Evolutionary conservation across 257 asterid genomes (phyloP).

Genomic region (Scutellaria barbata): DNA sequence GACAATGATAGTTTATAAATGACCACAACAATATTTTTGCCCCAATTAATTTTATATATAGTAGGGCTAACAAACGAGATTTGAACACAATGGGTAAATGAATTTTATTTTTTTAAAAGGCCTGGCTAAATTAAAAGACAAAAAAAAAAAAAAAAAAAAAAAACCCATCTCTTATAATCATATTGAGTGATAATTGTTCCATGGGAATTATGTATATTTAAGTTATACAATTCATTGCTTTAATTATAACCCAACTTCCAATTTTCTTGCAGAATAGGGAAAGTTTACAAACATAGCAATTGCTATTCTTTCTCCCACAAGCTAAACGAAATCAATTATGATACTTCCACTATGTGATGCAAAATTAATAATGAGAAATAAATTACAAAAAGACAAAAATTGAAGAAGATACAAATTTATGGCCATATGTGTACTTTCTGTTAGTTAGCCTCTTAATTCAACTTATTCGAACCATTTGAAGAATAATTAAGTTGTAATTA

Average conservation of each 20-base stretch:
- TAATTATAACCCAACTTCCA: slow-evolving; percentile 33
- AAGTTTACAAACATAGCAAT: slow-evolving; percentile 32
- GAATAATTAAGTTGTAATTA: too few relatives aligned
- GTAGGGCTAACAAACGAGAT: too few relatives aligned
- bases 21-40: not conserved
- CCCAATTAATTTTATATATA: too few relatives aligned
- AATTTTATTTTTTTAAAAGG: too few relatives aligned
- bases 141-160: too few relatives aligned
- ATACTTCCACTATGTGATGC: slow-evolving; percentile 32
- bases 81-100: too few relatives aligned
- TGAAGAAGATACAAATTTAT: slow-evolving; percentile 24
- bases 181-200: slow-evolving; percentile 32
- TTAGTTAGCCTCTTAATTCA: too few relatives aligned
- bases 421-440: not conserved
- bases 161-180: slow-evolving; percentile 7
- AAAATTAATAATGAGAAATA: not conserved
- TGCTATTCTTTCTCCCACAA: slow-evolving; percentile 32
- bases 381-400: not conserved
- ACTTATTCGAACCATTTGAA: too few relatives aligned
- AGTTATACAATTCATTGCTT: slow-evolving; percentile 26
- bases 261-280: slow-evolving; percentile 26
- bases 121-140: too few relatives aligned
- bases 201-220: not conserved
- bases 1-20: not conserved
- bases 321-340: slow-evolving; percentile 39